phyloP scores from a whole-genome alignment of 768 basidiomycete genomes.

The Boletus barrowsii region DNA sequence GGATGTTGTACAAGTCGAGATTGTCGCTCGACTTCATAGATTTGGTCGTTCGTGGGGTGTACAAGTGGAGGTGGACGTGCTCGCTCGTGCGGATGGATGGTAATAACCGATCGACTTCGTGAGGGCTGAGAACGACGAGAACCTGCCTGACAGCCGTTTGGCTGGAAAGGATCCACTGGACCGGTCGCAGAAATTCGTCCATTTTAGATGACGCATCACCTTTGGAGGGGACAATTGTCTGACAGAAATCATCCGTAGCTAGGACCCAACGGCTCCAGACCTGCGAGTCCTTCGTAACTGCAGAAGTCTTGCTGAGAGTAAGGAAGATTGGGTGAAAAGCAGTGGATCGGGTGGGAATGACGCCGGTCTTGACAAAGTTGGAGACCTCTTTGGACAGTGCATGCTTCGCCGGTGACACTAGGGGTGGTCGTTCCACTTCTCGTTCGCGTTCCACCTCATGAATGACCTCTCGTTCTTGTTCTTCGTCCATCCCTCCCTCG shows the following conservation, averaged over 20 bases:
- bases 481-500: constrained; percentile 37
- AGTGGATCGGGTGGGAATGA: constrained; percentile 8
- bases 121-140: constrained; percentile 40
- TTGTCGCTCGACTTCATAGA: constrained; percentile 37
- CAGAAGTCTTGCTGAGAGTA: constrained; percentile 7
- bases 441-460: constrained; percentile 41
- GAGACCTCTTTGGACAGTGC: background rate
- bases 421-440: constrained; percentile 36
- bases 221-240: background rate
- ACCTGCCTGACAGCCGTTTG: constrained; percentile 26
- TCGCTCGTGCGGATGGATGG: constrained; percentile 34
- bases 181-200: constrained; percentile 37
- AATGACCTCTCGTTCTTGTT: constrained; percentile 45
- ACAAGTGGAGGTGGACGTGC: constrained; percentile 39
- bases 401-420: constrained; percentile 20
- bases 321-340: constrained; percentile 21
- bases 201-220: background rate
- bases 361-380: constrained; percentile 25
- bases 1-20: constrained; percentile 22
- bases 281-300: constrained; percentile 12
- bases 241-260: constrained; percentile 16
- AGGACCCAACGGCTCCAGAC: constrained; percentile 19
- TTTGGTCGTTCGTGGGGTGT: constrained; percentile 36
- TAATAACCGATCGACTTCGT: constrained; percentile 38
- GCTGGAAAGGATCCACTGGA: constrained; percentile 43